A percentile compares a stretch with the other conserved stretches of the same genome.
Conservation (phyloP, 768 basidiomycete species). For the Jaapia argillacea region DNA sequence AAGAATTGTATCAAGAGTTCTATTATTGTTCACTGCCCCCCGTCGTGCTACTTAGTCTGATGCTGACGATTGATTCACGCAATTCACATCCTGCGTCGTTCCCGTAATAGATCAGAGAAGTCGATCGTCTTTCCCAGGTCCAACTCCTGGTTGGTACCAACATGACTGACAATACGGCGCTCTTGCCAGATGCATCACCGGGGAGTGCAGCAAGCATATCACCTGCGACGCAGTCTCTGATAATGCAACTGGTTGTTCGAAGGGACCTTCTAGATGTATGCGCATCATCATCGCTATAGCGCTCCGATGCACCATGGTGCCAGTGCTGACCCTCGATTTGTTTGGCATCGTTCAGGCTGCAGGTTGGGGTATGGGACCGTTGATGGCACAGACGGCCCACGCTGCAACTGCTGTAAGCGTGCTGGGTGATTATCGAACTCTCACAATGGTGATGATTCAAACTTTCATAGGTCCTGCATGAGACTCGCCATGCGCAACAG, state of each 20-base stretch:
- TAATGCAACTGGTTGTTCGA: slow-evolving; percentile 35
- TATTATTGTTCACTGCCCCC: no score
- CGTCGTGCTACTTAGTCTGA: no score
- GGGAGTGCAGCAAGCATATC: not conserved
- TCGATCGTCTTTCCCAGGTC: no score
- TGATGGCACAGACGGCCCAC: slow-evolving; percentile 35
- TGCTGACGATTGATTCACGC: no score
- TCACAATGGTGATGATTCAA: not conserved
- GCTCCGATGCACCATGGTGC: not conserved
- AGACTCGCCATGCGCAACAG: slow-evolving; percentile 25
- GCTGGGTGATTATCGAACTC: not conserved
- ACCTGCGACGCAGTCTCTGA: slow-evolving; percentile 17
- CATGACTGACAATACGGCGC: no score
- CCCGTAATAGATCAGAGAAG: no score
- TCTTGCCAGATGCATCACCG: no score
- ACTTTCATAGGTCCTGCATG: slow-evolving; percentile 25
- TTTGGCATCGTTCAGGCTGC: slow-evolving; percentile 20
- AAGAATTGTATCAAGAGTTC: no score
- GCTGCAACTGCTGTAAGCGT: slow-evolving; percentile 24
- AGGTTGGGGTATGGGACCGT: slow-evolving; percentile 33
- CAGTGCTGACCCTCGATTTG: not conserved
- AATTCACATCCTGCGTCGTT: no score
- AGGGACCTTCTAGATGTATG: slow-evolving; percentile 31
- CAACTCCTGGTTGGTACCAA: no score
- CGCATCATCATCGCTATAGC: not conserved